A percentile compares a stretch with the other conserved stretches of the same genome.
These are phyloP conservation scores for Solanum infundibuliforme DNA, from an alignment of 257 asterid species.

Conservation along the genomic window DNA sequence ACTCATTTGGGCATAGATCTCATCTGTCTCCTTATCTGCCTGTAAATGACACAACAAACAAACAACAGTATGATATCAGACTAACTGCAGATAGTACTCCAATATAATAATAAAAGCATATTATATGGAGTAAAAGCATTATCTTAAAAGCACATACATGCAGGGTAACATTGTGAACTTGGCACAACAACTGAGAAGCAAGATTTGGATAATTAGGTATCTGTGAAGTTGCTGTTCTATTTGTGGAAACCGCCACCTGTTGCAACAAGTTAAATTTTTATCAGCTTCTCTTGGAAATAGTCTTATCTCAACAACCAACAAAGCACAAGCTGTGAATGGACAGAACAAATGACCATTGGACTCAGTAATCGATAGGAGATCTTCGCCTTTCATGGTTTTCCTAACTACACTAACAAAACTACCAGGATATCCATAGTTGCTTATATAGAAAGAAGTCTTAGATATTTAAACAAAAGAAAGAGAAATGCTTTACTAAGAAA, in stretches of 20 bases:
- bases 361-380: neutral
- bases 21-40: slow-evolving; percentile 97
- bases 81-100: neutral
- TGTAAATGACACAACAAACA: neutral
- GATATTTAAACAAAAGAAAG: neutral
- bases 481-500: neutral
- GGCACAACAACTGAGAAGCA: slow-evolving; percentile 79
- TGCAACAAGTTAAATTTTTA: neutral
- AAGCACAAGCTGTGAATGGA: neutral
- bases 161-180: slow-evolving; percentile 79
- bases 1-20: slow-evolving; percentile 93
- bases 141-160: slow-evolving; percentile 37
- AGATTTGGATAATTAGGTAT: slow-evolving; percentile 84
- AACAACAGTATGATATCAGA: neutral
- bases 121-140: neutral
- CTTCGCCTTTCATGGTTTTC: neutral
- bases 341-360: neutral
- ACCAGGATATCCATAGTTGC: neutral
- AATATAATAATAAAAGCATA: neutral
- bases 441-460: neutral
- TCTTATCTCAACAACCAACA: neutral
- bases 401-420: neutral
- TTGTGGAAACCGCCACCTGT: slow-evolving; percentile 90
- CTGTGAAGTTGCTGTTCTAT: slow-evolving; percentile 71
- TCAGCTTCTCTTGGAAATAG: neutral